phyloP scores from a whole-genome alignment of 306 rosid species.

The Rosa lucieae region DNA sequence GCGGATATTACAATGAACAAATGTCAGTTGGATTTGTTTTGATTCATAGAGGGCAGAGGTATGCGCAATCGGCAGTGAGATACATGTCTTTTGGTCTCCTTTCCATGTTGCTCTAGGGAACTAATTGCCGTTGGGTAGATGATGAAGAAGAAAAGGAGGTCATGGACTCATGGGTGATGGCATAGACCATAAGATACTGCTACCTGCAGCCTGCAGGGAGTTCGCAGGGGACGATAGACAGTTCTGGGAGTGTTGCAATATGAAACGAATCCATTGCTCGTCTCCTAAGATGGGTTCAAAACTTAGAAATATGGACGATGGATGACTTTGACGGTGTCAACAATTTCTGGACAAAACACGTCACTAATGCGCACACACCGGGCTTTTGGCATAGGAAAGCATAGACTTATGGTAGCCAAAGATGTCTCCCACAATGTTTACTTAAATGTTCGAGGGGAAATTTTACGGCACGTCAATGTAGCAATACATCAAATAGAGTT shows the following conservation, averaged over 20 bases:
- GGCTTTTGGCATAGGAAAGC: background rate
- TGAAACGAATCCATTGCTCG: background rate
- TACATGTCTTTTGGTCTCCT: background rate
- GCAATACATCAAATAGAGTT: background rate
- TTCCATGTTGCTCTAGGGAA: background rate
- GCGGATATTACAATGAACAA: background rate
- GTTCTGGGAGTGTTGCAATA: background rate
- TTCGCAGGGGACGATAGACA: background rate
- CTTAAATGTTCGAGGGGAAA: background rate
- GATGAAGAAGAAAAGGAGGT: background rate
- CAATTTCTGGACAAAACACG: background rate
- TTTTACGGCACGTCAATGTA: background rate
- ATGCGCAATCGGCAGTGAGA: background rate
- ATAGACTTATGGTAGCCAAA: background rate
- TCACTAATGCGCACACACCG: background rate
- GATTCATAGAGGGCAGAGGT: background rate
- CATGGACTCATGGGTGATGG: background rate
- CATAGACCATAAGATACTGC: background rate
- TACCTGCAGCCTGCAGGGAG: background rate
- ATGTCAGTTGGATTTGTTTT: background rate
- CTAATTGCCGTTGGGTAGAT: background rate
- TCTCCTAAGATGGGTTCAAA: background rate
- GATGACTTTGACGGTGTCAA: background rate
- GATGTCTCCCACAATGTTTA: background rate
- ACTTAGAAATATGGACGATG: background rate